phyloP scores from a whole-genome alignment of 495 filamentous ascomycete genomes.

The Extremus antarcticus region DNA sequence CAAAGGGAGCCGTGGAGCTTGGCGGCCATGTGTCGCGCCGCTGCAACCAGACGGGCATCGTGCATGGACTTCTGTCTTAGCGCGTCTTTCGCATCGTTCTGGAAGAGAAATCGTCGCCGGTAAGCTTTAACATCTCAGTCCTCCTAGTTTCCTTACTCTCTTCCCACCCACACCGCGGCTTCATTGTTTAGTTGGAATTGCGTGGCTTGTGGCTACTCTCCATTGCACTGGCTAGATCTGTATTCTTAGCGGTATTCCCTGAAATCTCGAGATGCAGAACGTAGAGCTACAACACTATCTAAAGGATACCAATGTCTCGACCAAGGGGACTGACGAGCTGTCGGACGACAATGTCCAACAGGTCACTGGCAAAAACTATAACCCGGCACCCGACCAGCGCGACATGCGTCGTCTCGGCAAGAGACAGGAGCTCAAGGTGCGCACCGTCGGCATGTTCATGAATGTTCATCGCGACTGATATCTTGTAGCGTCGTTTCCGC shows the following conservation, averaged over 20 bases:
- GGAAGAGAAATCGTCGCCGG: too few species aligned
- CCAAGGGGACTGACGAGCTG: neutral
- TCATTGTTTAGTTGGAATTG: neutral
- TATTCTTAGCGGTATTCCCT: neutral
- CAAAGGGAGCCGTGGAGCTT: too few species aligned
- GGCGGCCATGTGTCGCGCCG: too few species aligned
- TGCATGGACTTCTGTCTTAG: too few species aligned
- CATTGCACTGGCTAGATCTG: neutral
- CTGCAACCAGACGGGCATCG: too few species aligned
- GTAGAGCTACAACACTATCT: neutral
- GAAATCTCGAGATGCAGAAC: neutral
- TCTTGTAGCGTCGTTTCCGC: neutral
- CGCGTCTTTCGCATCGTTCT: too few species aligned
- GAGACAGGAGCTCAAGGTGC: conserved; percentile 3
- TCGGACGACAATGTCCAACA: neutral
- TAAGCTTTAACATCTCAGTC: too few species aligned
- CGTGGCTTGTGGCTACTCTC: neutral
- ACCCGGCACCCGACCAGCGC: neutral
- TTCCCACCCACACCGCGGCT: too few species aligned
- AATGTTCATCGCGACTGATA: neutral
- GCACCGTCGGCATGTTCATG: conserved; percentile 3
- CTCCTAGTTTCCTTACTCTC: too few species aligned
- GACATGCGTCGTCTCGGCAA: conserved; percentile 11
- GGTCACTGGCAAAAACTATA: neutral
- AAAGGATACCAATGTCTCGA: neutral